These are phyloP conservation scores for Coemansia asiatica DNA, from an alignment of 192 early-diverging fungal species.

Conservation along the genomic window DNA sequence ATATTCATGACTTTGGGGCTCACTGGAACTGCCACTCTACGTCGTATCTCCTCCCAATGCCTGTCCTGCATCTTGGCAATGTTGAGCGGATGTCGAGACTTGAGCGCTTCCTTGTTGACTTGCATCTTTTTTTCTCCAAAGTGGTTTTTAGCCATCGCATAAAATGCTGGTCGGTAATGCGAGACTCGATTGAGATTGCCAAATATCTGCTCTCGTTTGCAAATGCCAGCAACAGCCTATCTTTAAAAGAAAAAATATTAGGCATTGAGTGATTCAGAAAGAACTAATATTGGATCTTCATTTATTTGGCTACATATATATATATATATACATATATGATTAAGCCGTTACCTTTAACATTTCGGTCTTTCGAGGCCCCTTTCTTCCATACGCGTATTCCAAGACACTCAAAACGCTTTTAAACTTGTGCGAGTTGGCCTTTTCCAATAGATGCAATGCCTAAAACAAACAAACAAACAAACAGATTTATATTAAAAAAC, in stretches of 20 bases:
- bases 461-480: background rate
- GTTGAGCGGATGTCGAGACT: conserved; percentile 36
- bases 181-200: conserved; percentile 27
- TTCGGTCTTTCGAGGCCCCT: conserved; percentile 35
- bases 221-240: conserved; percentile 33
- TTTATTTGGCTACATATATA: background rate
- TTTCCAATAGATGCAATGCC: conserved; percentile 29
- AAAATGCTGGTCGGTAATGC: conserved; percentile 43
- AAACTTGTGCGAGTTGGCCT: conserved; percentile 37
- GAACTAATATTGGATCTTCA: no score
- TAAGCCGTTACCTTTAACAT: conserved; percentile 30
- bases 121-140: conserved; percentile 21
- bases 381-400: conserved; percentile 46
- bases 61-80: conserved; percentile 46
- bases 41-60: conserved; percentile 24
- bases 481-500: background rate
- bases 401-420: conserved; percentile 42
- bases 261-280: background rate
- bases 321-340: background rate
- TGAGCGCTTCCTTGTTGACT: conserved; percentile 21
- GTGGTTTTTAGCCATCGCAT: conserved; percentile 37
- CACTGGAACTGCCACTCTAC: conserved; percentile 28
- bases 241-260: background rate
- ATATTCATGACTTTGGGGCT: conserved; percentile 24
- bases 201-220: conserved; percentile 33